These are phyloP conservation scores for Microsporum ferrugineum DNA, from an alignment of 2,329 filamentous ascomycete species.

Conservation along the genomic window DNA sequence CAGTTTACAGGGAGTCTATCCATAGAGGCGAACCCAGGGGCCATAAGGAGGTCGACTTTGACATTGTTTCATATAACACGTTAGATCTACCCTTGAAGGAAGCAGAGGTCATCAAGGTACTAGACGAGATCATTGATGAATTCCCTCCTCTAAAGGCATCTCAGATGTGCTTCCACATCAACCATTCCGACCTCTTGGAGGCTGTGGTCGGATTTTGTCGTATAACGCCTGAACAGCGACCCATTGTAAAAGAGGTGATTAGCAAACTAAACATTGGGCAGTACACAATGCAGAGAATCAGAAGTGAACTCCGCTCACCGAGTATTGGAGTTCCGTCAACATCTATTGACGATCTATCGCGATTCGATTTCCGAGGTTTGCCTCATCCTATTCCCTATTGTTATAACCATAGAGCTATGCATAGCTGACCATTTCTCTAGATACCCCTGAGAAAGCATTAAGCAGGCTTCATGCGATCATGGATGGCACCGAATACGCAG, in stretches of 20 bases:
- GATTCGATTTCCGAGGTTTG: slow-evolving; percentile 76
- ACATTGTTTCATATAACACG: slow-evolving; percentile 76
- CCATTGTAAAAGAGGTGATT: slow-evolving; percentile 66
- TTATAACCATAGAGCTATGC: slow-evolving; percentile 17
- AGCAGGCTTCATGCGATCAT: slow-evolving; percentile 49
- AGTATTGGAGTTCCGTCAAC: slow-evolving; percentile 74
- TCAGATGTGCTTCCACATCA: slow-evolving; percentile 79
- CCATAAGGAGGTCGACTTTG: slow-evolving; percentile 87
- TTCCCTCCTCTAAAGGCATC: slow-evolving; percentile 63
- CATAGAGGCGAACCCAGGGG: slow-evolving; percentile 71
- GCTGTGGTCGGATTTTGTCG: slow-evolving; percentile 84
- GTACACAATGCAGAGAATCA: slow-evolving; percentile 71
- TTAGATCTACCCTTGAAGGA: slow-evolving; percentile 80
- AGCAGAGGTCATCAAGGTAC: slow-evolving; percentile 83
- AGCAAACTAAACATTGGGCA: slow-evolving; percentile 77
- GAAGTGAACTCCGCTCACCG: slow-evolving; percentile 69
- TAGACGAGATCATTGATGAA: slow-evolving; percentile 76
- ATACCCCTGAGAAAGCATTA: slow-evolving; percentile 60
- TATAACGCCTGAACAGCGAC: slow-evolving; percentile 56
- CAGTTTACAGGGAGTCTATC: slow-evolving; percentile 68
- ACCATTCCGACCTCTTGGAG: slow-evolving; percentile 76
- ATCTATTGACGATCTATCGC: slow-evolving; percentile 76
- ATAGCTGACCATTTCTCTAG: slow-evolving; percentile 44
- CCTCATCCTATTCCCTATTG: background rate
- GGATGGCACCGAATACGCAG: slow-evolving; percentile 42